Evolutionary conservation across 768 basidiomycete genomes (phyloP).

Genomic region (Termitomyces titanicus): DNA sequence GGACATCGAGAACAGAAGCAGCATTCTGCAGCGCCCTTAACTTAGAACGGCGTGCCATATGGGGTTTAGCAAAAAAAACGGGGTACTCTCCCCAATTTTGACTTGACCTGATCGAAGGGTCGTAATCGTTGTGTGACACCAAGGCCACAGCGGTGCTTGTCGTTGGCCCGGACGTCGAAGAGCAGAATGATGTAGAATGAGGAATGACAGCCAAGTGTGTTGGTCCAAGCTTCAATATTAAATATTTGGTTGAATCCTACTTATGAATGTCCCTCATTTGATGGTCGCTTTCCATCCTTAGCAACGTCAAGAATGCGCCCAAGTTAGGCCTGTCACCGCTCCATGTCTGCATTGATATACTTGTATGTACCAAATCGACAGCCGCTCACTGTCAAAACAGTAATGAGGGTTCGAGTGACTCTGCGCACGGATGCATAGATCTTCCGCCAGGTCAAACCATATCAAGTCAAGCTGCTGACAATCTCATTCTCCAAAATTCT

Average conservation of each 20-base stretch:
- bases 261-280: slow-evolving; percentile 2
- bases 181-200: background rate
- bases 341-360: background rate
- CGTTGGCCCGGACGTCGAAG: background rate
- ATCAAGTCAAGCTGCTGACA: background rate
- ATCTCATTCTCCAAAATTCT: background rate
- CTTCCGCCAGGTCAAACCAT: background rate
- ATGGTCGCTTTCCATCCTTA: slow-evolving; percentile 11
- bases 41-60: slow-evolving; percentile 12
- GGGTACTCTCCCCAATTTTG: background rate
- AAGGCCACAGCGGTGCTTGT: background rate
- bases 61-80: slow-evolving; percentile 9
- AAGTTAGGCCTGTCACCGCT: background rate
- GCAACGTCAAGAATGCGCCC: slow-evolving; percentile 5
- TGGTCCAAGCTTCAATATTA: background rate
- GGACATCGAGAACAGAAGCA: slow-evolving; percentile 12
- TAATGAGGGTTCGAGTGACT: background rate
- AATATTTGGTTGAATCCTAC: background rate
- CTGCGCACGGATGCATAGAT: background rate
- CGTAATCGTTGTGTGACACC: slow-evolving; percentile 2
- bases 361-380: background rate
- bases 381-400: slow-evolving; percentile 6
- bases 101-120: slow-evolving; percentile 7
- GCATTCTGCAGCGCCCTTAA: slow-evolving; percentile 10
- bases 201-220: background rate